Percentiles rank a stretch among this genome's conserved stretches.
Conservation (phyloP, 2,329 filamentous ascomycete genomes). For the Anisogramma anomala region DNA sequence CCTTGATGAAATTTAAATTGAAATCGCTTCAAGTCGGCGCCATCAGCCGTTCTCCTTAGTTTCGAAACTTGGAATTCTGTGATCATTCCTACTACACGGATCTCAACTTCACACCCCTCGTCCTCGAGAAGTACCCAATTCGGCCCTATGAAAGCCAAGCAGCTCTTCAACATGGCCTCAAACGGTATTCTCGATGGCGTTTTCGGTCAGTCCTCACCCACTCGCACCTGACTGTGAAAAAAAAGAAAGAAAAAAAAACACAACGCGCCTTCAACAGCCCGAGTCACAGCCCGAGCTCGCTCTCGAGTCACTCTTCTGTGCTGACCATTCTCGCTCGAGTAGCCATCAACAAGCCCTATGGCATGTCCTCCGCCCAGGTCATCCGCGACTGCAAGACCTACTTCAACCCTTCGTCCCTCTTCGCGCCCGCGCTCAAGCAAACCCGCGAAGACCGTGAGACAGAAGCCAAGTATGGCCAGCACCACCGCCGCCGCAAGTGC, state of each 20-base stretch:
- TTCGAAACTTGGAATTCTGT: not conserved
- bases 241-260: too few species aligned
- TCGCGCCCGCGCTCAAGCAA: conserved; percentile 62
- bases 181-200: conserved; percentile 44
- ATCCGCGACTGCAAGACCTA: conserved; percentile 75
- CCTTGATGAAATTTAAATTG: too few species aligned
- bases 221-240: too few species aligned
- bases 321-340: too few species aligned
- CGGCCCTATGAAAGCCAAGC: conserved; percentile 15
- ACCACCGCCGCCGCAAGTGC: conserved; percentile 44
- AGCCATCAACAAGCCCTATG: conserved; percentile 90
- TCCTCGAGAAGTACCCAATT: not conserved
- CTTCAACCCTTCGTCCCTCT: conserved; percentile 71
- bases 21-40: too few species aligned
- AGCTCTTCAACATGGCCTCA: conserved; percentile 39
- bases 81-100: not conserved
- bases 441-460: conserved; percentile 44
- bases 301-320: too few species aligned
- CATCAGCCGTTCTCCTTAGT: not conserved
- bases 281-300: not conserved
- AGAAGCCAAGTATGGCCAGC: conserved; percentile 45
- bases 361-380: conserved; percentile 78
- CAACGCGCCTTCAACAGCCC: too few species aligned
- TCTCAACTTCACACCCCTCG: not conserved
- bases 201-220: conserved; percentile 35